A percentile compares a stretch with the other conserved stretches of the same genome.
Evolutionary conservation across 2,329 filamentous ascomycete genomes (phyloP).

Genomic region (Fonsecaea nubica): DNA sequence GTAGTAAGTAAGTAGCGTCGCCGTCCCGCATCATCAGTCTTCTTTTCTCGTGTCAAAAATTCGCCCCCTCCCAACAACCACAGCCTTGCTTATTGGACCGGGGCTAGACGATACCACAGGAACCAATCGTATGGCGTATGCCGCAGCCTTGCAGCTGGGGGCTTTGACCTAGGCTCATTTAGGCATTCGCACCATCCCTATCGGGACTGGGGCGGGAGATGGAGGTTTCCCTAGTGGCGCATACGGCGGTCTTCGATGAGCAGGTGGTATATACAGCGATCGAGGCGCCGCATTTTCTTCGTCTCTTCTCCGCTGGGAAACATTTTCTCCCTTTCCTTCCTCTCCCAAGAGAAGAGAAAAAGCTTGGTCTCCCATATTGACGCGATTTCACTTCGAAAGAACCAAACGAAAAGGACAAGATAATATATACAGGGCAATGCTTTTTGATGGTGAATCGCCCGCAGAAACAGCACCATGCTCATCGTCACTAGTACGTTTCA

Average conservation of each 20-base stretch:
- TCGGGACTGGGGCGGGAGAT: background rate
- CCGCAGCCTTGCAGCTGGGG: constrained; percentile 2
- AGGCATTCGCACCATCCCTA: constrained; percentile 13
- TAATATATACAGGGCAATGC: background rate
- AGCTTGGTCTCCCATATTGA: background rate
- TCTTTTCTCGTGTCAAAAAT: background rate
- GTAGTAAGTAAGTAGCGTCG: no score
- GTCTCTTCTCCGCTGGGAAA: background rate
- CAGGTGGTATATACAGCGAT: background rate
- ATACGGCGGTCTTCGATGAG: background rate
- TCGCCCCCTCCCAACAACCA: background rate
- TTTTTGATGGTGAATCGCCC: background rate
- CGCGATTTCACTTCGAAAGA: background rate
- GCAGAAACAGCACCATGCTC: constrained; percentile 2
- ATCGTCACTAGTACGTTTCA: background rate
- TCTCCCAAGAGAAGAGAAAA: background rate
- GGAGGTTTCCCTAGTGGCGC: background rate
- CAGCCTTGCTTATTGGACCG: background rate
- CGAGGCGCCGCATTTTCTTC: background rate
- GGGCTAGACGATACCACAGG: background rate
- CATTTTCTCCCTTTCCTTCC: background rate
- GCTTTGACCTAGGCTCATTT: background rate
- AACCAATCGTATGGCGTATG: background rate
- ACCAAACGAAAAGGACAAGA: background rate
- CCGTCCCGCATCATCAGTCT: no score